A percentile compares a stretch with the other conserved stretches of the same genome.
Evolutionary conservation across 352 stramenopile genomes (phyloP).

Genomic region (Phytopythium litorale): DNA sequence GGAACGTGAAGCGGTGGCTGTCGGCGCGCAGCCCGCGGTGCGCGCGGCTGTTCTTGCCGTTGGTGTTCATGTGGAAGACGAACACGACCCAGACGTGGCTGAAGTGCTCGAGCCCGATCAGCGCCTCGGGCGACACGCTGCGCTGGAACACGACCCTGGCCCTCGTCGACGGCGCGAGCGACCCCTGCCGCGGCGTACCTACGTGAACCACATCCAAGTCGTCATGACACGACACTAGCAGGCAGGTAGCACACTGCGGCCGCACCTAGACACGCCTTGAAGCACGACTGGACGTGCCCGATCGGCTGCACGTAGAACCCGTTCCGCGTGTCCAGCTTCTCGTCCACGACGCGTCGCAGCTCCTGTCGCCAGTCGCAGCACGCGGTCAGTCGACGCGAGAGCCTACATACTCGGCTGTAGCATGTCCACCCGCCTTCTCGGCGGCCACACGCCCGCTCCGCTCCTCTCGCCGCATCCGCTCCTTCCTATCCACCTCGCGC

Average conservation of each 20-base stretch:
- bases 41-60: constrained; percentile 72
- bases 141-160: constrained; percentile 76
- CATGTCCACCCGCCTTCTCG: constrained; percentile 38
- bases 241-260: not conserved
- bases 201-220: not conserved
- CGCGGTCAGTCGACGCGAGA: constrained; percentile 3
- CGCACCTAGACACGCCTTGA: constrained; percentile 55
- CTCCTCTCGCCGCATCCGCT: constrained; percentile 54
- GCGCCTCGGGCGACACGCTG: constrained; percentile 70
- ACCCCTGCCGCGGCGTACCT: constrained; percentile 83
- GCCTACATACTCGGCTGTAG: not conserved
- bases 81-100: constrained; percentile 90
- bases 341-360: constrained; percentile 60
- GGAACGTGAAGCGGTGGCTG: constrained; percentile 67
- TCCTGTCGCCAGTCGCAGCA: constrained; percentile 28
- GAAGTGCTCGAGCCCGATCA: constrained; percentile 70
- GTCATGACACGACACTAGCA: not conserved
- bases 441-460: constrained; percentile 56
- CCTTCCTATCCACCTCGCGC: constrained; percentile 36
- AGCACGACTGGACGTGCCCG: constrained; percentile 75
- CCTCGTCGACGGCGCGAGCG: constrained; percentile 65
- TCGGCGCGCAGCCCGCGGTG: constrained; percentile 60
- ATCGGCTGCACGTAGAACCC: constrained; percentile 79
- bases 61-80: constrained; percentile 89
- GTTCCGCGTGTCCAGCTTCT: constrained; percentile 73